Base-by-base conservation (phyloP, 1,284 basidiomycete species). In the Puccinia sorghi region DNA sequence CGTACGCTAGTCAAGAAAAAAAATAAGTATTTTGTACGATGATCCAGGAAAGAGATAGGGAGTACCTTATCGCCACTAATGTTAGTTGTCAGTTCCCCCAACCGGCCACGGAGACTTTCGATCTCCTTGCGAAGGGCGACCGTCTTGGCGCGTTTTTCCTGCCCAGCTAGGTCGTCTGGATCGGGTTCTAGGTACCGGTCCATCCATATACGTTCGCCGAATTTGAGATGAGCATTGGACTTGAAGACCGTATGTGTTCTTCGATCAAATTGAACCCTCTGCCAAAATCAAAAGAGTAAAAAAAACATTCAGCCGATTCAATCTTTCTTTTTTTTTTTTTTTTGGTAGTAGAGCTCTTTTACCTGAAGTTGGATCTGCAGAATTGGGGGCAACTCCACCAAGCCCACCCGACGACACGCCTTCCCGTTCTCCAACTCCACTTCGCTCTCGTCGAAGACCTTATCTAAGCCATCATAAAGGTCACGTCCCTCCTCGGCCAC, bases 191-290 rank as follows among this genome's bases (percentile, higher is more conserved):
- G 86, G 87, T 96, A 99, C 5, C 97, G 90, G 84, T 97, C 95
- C 89, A 99, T 90, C 82, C 89, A 91, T 8, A 99, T 87, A 13
- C 89, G 91, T 84, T 96, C 92, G 6, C 88, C 90, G 83, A 97
- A 96, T 82, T 91, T 92, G 81, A 99, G 90, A 83, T 95, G 96
- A 0, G 93, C 94, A 84, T 99, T 96, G 12, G 92, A 94, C 85
- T 99, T 99, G 86, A 92, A 95, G 20, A 94, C 90, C 81, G 94
- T 90, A 78, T 92, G 87, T 0, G 90, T 92, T 81, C 91, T 90
- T 17, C 93, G 89, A 84, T 99, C 95, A 86, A 96, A 99, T 89
- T 98, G 96, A 0, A 95, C 97, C 80, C 96, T 89, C 92, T 98
- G 82, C 27, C 17, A 48, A 50, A n/a, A n/a, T n/a, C 46, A 52